Evolutionary conservation across 129 eudicot species (phyloP).

Genomic region (Sambucus nigra): DNA sequence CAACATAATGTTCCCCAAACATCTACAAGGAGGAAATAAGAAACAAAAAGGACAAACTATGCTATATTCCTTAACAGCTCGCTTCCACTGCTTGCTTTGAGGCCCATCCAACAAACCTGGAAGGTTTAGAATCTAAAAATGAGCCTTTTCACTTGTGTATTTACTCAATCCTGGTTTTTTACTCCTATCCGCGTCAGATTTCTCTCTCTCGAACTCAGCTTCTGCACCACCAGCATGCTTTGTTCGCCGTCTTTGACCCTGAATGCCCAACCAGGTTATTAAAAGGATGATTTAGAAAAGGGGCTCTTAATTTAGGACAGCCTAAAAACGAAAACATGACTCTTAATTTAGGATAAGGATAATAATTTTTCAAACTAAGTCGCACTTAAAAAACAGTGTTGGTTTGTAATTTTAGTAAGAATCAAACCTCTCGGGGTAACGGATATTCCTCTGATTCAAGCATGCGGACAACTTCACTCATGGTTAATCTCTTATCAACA

Average conservation of each 20-base stretch:
- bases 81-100: slow-evolving; percentile 7
- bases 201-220: slow-evolving; percentile 39
- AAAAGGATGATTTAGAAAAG: neutral
- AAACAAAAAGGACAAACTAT: neutral
- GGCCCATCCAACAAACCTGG: slow-evolving; percentile 4
- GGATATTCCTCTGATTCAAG: slow-evolving; percentile 88
- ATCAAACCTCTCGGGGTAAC: slow-evolving; percentile 59
- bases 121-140: slow-evolving; percentile 12
- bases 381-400: neutral
- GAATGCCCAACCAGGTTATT: slow-evolving; percentile 2
- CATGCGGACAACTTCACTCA: slow-evolving; percentile 87
- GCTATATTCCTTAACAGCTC: slow-evolving; percentile 13
- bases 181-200: slow-evolving; percentile 31
- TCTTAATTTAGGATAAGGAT: too few species aligned
- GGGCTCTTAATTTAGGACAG: neutral
- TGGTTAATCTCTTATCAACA: slow-evolving; percentile 60
- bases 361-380: too few species aligned
- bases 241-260: slow-evolving; percentile 61
- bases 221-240: slow-evolving; percentile 36
- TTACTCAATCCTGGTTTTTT: slow-evolving; percentile 14
- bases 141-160: neutral
- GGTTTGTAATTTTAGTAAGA: neutral
- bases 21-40: slow-evolving; percentile 19
- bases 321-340: neutral
- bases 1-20: slow-evolving; percentile 25